phyloP scores from a whole-genome alignment of 306 rosid species.

The Vigna mungo region DNA sequence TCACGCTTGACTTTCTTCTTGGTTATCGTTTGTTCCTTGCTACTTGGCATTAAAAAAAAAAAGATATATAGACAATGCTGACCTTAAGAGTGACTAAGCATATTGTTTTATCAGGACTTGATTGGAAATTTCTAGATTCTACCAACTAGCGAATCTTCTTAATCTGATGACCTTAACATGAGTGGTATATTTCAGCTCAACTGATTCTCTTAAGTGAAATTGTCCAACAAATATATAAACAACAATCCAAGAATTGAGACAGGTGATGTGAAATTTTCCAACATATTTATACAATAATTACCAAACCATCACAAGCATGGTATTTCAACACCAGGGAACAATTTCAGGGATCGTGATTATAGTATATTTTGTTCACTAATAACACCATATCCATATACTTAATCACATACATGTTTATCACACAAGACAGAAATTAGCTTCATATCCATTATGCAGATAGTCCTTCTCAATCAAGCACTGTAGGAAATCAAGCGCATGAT shows the following conservation, averaged over 20 bases:
- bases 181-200: too few relatives aligned
- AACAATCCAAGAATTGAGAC: too few relatives aligned
- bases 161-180: not conserved
- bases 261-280: too few relatives aligned
- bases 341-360: constrained; percentile 15
- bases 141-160: not conserved
- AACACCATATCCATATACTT: not conserved
- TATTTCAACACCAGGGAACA: constrained; percentile 6
- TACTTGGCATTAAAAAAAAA: not conserved
- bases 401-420: not conserved
- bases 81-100: not conserved
- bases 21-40: constrained; percentile 4
- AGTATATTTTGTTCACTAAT: constrained; percentile 6
- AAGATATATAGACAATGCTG: not conserved
- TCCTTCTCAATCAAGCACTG: constrained; percentile 41
- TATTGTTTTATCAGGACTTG: constrained; percentile 10
- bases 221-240: too few relatives aligned
- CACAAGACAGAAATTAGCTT: constrained; percentile 6
- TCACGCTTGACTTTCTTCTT: not conserved
- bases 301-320: not conserved
- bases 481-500: constrained; percentile 33
- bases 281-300: too few relatives aligned
- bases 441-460: constrained; percentile 1
- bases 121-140: not conserved
- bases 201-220: too few relatives aligned